Conservation (phyloP, 305 asterid species). For the Fraxinus latifolia region DNA sequence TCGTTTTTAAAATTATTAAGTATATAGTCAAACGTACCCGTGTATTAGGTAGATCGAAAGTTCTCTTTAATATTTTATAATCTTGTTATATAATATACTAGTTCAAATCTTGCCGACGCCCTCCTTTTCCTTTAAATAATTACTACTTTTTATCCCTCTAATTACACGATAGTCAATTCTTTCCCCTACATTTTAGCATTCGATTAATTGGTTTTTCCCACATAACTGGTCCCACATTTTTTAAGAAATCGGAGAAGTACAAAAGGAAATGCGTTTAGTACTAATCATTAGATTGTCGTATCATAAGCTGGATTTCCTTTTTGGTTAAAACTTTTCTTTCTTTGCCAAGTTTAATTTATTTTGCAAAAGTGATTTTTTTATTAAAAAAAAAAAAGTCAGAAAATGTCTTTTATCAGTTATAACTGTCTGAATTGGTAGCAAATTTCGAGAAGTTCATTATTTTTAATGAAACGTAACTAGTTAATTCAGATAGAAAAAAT, state of each 20-base stretch:
- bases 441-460: background rate
- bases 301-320: background rate
- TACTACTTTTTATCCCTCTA: background rate
- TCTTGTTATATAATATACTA: background rate
- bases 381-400: background rate
- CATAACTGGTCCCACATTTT: background rate
- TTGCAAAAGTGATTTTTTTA: background rate
- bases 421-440: background rate
- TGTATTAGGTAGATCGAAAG: conserved; percentile 39
- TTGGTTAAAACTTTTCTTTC: background rate
- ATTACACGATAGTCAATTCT: background rate
- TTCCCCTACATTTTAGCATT: too few species aligned
- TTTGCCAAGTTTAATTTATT: background rate
- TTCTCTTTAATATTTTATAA: conserved; percentile 7
- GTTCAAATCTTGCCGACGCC: conserved; percentile 7
- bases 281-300: background rate
- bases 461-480: background rate
- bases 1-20: background rate
- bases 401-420: background rate
- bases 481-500: background rate
- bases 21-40: conserved; percentile 25
- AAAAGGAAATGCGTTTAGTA: background rate
- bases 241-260: background rate
- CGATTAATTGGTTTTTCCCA: background rate
- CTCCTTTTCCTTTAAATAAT: conserved; percentile 2